Evolutionary conservation across 208 protist species (phyloP).

Genomic region (Leishmania major): DNA sequence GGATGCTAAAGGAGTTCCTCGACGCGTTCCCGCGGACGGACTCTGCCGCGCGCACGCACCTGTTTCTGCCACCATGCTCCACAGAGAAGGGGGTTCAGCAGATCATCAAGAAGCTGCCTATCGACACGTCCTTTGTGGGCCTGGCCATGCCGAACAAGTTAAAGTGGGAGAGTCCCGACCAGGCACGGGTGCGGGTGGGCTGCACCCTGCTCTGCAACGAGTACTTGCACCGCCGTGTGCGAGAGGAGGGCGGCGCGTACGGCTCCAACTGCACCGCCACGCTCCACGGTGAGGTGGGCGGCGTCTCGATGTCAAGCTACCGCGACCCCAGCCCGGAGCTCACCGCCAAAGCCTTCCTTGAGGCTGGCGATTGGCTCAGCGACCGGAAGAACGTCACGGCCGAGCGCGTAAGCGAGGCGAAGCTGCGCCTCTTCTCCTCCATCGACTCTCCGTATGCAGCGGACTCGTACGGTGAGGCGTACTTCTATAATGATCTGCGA

Average conservation of each 20-base stretch:
- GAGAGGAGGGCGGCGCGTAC: conserved; percentile 93
- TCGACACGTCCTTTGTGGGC: conserved; percentile 87
- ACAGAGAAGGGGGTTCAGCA: conserved; percentile 14
- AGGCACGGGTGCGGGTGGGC: conserved; percentile 78
- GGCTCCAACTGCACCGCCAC: conserved; percentile 66
- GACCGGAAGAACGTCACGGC: conserved; percentile 62
- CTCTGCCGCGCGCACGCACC: conserved; percentile 27
- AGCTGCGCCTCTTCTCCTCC: conserved; percentile 84
- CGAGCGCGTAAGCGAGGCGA: conserved; percentile 78
- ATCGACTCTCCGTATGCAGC: conserved; percentile 89
- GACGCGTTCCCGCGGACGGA: conserved; percentile 28
- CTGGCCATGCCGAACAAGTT: conserved; percentile 66
- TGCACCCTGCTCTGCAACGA: conserved; percentile 80
- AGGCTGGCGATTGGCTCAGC: conserved; percentile 69
- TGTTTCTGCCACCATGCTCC: conserved; percentile 25
- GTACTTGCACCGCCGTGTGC: conserved; percentile 88
- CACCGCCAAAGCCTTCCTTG: conserved; percentile 70
- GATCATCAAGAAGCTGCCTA: conserved; percentile 59
- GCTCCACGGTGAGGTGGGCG: conserved; percentile 74
- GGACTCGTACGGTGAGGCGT: conserved; percentile 80
- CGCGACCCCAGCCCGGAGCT: conserved; percentile 81
- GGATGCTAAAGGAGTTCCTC: conserved; percentile 47
- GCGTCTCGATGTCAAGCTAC: conserved; percentile 88
- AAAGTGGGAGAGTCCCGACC: conserved; percentile 61
- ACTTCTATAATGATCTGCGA: conserved; percentile 77